phyloP scores from a whole-genome alignment of 441 rosid genomes.

The Croton setiger region DNA sequence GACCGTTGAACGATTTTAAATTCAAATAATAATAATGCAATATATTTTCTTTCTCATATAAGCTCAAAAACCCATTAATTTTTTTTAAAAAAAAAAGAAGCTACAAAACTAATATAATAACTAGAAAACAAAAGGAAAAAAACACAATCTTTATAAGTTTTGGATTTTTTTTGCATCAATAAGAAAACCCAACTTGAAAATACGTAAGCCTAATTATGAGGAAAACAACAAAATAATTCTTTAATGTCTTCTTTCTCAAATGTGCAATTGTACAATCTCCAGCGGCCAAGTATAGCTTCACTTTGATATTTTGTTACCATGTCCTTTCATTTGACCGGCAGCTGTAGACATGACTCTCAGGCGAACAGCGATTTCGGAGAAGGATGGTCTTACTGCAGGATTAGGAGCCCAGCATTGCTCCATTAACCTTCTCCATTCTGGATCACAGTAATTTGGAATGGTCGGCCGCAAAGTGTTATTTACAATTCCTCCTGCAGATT shows the following conservation, averaged over 20 bases:
- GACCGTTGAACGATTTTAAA: too few species aligned
- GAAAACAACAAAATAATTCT: background rate
- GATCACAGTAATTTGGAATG: constrained; percentile 73
- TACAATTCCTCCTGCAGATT: constrained; percentile 71
- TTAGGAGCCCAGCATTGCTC: constrained; percentile 96
- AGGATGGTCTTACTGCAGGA: constrained; percentile 73
- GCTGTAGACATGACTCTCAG: constrained; percentile 66
- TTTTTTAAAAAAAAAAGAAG: too few species aligned
- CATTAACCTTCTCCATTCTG: constrained; percentile 80
- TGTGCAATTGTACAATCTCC: background rate
- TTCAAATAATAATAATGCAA: too few species aligned
- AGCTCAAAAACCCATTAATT: background rate
- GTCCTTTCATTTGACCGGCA: constrained; percentile 55
- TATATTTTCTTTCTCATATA: background rate
- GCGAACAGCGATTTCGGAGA: constrained; percentile 69
- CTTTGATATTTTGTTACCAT: constrained; percentile 54
- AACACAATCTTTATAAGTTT: background rate
- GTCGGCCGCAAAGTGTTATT: constrained; percentile 80
- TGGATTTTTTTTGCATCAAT: background rate
- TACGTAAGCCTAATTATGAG: background rate
- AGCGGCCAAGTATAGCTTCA: constrained; percentile 17
- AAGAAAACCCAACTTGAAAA: background rate
- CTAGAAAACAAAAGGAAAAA: background rate
- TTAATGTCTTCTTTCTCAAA: background rate
- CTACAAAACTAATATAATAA: background rate